Percentiles rank a stretch among this genome's conserved stretches.
These are phyloP conservation scores for Euphorbia pulcherrima DNA, from an alignment of 345 rosid genomes.

Conservation along the genomic window DNA sequence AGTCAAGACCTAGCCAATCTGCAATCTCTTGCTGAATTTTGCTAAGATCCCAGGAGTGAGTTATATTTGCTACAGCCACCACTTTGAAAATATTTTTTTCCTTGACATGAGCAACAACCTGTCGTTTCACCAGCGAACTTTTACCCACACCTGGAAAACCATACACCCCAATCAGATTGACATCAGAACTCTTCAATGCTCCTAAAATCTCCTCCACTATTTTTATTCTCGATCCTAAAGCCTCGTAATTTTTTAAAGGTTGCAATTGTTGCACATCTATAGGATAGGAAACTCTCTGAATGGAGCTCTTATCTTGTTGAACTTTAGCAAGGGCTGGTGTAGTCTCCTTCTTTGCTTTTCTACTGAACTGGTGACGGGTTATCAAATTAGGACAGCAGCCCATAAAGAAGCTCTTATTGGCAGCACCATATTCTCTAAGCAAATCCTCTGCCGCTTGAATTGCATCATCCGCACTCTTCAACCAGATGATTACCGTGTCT, in stretches of 20 bases:
- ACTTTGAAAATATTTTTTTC: not conserved
- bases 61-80: conserved; percentile 8
- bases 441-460: not conserved
- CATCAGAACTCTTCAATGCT: not conserved
- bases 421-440: not conserved
- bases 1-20: not conserved
- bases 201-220: not conserved
- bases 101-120: not conserved
- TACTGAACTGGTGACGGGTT: not conserved
- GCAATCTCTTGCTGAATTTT: conserved; percentile 25
- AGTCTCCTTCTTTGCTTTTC: not conserved
- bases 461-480: not conserved
- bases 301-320: not conserved
- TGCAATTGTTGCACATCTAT: not conserved
- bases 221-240: not conserved
- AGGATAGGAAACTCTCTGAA: not conserved
- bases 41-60: not conserved
- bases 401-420: not conserved
- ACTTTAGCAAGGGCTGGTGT: not conserved
- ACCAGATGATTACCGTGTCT: conserved; percentile 5
- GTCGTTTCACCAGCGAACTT: not conserved
- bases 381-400: conserved; percentile 7
- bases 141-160: conserved; percentile 13
- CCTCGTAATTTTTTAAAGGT: not conserved
- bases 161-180: conserved; percentile 1